A percentile compares a stretch with the other conserved stretches of the same genome.
Evolutionary conservation across 768 basidiomycete species (phyloP).

Genomic region (Hypholoma sublateritium): DNA sequence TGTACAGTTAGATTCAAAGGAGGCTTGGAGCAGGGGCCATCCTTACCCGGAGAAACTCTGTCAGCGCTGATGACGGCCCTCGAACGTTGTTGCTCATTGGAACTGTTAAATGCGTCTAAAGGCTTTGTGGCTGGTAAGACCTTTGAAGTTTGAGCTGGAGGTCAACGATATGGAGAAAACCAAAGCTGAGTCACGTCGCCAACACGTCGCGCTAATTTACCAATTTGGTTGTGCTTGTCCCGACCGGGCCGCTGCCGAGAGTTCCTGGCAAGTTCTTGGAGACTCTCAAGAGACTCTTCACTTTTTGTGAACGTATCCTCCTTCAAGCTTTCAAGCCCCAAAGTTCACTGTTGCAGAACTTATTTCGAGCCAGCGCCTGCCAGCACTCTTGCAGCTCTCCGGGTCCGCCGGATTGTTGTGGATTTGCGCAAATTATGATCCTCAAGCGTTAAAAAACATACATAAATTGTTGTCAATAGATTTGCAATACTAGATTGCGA

Average conservation of each 20-base stretch:
- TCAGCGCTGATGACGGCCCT: conserved; percentile 81
- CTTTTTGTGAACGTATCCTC: too few species aligned
- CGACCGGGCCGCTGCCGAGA: background rate
- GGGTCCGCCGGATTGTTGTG: too few species aligned
- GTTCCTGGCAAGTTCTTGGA: too few species aligned
- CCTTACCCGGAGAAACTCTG: conserved; percentile 73
- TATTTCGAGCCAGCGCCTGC: too few species aligned
- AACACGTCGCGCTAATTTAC: conserved; percentile 10
- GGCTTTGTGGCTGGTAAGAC: background rate
- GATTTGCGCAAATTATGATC: too few species aligned
- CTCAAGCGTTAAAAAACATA: too few species aligned
- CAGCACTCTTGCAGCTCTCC: too few species aligned
- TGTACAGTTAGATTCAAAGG: background rate
- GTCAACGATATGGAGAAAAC: background rate
- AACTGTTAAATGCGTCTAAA: background rate
- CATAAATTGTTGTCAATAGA: too few species aligned
- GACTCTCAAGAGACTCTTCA: too few species aligned
- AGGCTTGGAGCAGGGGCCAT: background rate
- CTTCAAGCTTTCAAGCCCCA: too few species aligned
- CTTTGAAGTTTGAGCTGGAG: background rate
- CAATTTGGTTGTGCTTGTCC: conserved; percentile 2
- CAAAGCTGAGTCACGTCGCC: background rate
- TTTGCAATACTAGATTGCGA: too few species aligned
- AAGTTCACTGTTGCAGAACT: too few species aligned
- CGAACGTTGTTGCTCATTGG: conserved; percentile 57